Evolutionary conservation across 139 green algal genomes (phyloP).

Genomic region (Yamagishiella unicocca): DNA sequence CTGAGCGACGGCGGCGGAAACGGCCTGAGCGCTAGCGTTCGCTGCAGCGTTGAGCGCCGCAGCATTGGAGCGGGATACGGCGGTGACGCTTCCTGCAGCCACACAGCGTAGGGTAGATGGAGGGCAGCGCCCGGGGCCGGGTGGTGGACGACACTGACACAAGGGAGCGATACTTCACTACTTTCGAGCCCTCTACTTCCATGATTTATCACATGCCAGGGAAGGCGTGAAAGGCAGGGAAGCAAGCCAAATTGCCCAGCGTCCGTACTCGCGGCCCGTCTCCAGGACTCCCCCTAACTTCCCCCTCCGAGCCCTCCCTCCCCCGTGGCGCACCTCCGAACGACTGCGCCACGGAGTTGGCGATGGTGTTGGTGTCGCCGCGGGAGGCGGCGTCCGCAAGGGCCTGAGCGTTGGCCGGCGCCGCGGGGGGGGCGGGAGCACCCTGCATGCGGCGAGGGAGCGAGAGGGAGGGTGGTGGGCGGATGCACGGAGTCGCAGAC

Average conservation of each 20-base stretch:
- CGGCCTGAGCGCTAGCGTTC: constrained; percentile 15
- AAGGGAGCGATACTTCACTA: too few relatives aligned
- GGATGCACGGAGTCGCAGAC: too few relatives aligned
- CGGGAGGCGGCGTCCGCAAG: constrained; percentile 28
- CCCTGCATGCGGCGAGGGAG: not conserved
- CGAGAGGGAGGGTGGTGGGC: not conserved
- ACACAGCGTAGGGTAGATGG: too few relatives aligned
- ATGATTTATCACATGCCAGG: too few relatives aligned
- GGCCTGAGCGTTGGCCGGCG: constrained; percentile 5
- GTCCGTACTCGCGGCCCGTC: too few relatives aligned
- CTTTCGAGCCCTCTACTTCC: too few relatives aligned
- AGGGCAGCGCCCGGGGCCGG: too few relatives aligned
- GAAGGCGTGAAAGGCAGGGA: too few relatives aligned
- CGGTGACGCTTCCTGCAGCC: constrained; percentile 41
- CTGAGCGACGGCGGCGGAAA: constrained; percentile 37
- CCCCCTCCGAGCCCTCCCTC: too few relatives aligned
- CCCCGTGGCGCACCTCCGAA: constrained; percentile 36
- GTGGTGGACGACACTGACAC: too few relatives aligned
- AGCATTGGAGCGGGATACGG: constrained; percentile 14
- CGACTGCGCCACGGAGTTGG: constrained; percentile 35
- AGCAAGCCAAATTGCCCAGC: too few relatives aligned
- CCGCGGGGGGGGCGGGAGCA: not conserved
- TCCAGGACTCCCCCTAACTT: too few relatives aligned
- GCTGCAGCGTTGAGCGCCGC: constrained; percentile 42
- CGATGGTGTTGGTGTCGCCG: constrained; percentile 39